phyloP scores from a whole-genome alignment of 1,139 yeast genomes.

The Saccharomyces pastorianus region DNA sequence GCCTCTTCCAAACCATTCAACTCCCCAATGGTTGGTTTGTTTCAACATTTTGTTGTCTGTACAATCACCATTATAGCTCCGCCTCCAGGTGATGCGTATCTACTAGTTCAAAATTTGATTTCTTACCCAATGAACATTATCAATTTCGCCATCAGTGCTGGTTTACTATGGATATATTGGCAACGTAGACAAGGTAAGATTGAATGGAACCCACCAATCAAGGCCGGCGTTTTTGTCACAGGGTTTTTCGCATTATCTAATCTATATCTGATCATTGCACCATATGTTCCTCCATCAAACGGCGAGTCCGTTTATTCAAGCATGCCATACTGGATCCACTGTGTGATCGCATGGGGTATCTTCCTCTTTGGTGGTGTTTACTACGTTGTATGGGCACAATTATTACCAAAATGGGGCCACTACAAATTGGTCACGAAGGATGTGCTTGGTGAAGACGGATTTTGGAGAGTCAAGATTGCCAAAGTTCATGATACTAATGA shows the following conservation, averaged over 20 bases:
- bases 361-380: conserved; percentile 63
- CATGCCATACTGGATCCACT: conserved; percentile 73
- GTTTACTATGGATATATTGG: conserved; percentile 57
- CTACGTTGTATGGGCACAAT: conserved; percentile 60
- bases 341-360: conserved; percentile 76
- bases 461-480: conserved; percentile 60
- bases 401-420: conserved; percentile 52
- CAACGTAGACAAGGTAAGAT: conserved; percentile 44
- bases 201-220: conserved; percentile 70
- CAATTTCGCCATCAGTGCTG: conserved; percentile 64
- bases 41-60: conserved; percentile 48
- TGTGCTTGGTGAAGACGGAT: conserved; percentile 60
- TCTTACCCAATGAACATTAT: conserved; percentile 70
- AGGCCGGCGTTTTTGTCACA: conserved; percentile 56
- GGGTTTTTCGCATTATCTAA: conserved; percentile 61
- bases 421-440: conserved; percentile 53
- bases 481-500: conserved; percentile 29
- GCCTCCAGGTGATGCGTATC: conserved; percentile 74
- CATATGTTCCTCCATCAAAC: conserved; percentile 65
- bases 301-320: conserved; percentile 59
- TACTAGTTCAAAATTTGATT: conserved; percentile 63
- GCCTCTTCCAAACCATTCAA: conserved; percentile 49
- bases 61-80: conserved; percentile 51
- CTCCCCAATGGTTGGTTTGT: conserved; percentile 39
- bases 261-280: conserved; percentile 65